Evolutionary conservation across 2,329 filamentous ascomycete species (phyloP), one percentile per base, ranked within the genome.

Genomic region (Aspergillus calidoustus): DNA sequence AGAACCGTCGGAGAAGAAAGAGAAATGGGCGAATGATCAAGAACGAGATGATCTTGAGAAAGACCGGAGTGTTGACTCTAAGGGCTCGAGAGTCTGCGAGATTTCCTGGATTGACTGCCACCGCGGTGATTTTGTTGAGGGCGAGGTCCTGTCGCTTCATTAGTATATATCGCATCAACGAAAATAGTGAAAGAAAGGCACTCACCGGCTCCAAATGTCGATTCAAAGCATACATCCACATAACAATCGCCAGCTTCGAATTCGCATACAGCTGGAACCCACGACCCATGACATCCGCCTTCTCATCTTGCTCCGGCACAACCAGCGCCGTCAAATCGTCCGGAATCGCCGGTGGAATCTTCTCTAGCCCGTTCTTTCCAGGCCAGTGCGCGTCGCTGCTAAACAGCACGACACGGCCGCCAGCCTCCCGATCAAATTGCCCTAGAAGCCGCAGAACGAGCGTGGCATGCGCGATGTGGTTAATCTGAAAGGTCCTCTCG

Each of bases 191-290:
- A 17, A 53, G 31, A 53, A 8, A 13, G 19, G 13, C 23, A 28
- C 51, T 34, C 43, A 63, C 61, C 52, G 48, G 23, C 7, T 53
- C 31, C 1, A 63, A 41, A 22, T 54, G 43, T 19, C 53, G 31
- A 34, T 63, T 63, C 43, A 63, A 25, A 17, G 57, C 61, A 53
- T 60, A 60, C 61, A 63, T 60, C 61, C 61, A 63, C 54, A 60
- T 63, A n/a, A 54, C 43, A 17, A 60, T 41, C 7, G 48, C 61
- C 13, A 60, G 17, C 28, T 60, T 63, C 4, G 61, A 57, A 15
- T 51, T 48, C 3, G 57, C 49, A 51, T 63, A 60, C n/a, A 28
- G 57, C 44, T 59, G 57, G 25, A 63, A 57, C 4, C 57, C 61
- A 17, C 54, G 49, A 3, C 47, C 53, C 44, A 44, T 17, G 11